These are phyloP conservation scores for Pseudogymnoascus sp. DNA, from an alignment of 2,329 filamentous ascomycete genomes.

Conservation along the genomic window DNA sequence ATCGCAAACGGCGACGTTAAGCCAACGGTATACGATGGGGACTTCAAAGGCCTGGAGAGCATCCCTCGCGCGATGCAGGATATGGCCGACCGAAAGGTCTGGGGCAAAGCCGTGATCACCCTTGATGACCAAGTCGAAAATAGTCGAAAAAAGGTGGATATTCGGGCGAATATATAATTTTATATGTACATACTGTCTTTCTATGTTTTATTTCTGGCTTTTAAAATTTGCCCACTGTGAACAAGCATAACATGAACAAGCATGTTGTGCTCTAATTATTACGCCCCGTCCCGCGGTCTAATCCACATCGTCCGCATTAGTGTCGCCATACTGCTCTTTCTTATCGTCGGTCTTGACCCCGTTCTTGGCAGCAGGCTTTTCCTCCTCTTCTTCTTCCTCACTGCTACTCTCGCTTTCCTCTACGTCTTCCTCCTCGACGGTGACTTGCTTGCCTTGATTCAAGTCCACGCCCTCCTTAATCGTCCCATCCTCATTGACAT, in stretches of 20 bases:
- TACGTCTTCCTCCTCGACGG: conserved; percentile 15
- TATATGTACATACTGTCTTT: conserved; percentile 8
- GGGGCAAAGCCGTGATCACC: conserved; percentile 51
- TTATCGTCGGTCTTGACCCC: conserved; percentile 16
- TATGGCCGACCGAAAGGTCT: conserved; percentile 43
- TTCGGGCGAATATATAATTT: conserved; percentile 5
- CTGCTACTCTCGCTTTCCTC: conserved; percentile 13
- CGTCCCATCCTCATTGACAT: conserved; percentile 53
- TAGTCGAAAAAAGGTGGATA: background rate
- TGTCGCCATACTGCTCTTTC: conserved; percentile 18
- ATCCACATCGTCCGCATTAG: conserved; percentile 27
- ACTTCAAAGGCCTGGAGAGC: conserved; percentile 45
- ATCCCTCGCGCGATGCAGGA: conserved; percentile 47
- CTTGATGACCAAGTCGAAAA: conserved; percentile 25
- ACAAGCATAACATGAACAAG: background rate
- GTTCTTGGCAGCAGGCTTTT: conserved; percentile 13
- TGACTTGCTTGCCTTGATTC: conserved; percentile 21
- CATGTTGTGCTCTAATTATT: background rate
- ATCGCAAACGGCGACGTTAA: conserved; percentile 42
- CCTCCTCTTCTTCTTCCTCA: conserved; percentile 18
- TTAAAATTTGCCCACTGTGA: background rate
- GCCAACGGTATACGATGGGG: conserved; percentile 44
- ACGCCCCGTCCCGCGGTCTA: conserved; percentile 15
- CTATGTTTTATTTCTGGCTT: background rate
- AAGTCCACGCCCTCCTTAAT: conserved; percentile 38